Percentiles rank a stretch among this genome's conserved stretches.
phyloP scores from a whole-genome alignment of 352 stramenopile species.

The Phytopythium cucurbitacearum region DNA sequence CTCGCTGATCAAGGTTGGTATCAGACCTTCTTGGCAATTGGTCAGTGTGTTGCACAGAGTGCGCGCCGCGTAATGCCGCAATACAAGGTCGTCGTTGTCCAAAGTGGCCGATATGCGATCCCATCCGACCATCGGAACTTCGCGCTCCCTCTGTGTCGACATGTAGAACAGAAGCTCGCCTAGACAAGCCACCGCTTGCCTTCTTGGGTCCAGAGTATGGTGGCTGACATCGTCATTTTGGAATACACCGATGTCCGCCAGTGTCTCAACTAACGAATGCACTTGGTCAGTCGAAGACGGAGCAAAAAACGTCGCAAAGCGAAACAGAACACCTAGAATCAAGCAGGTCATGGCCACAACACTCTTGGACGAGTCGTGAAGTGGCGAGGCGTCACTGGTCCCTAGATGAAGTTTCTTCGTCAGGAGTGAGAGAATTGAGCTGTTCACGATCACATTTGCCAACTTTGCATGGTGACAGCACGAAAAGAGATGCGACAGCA shows the following conservation, averaged over 20 bases:
- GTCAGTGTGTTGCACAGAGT: constrained; percentile 66
- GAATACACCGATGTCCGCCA: constrained; percentile 12
- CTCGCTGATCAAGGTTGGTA: constrained; percentile 38
- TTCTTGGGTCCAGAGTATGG: constrained; percentile 11
- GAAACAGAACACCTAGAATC: constrained; percentile 63
- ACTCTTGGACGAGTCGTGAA: not conserved
- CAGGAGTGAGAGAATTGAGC: constrained; percentile 62
- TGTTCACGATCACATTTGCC: constrained; percentile 82
- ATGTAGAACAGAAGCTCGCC: constrained; percentile 78
- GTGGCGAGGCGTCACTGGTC: not conserved
- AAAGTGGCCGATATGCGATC: constrained; percentile 31
- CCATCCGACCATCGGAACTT: constrained; percentile 26
- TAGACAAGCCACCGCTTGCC: constrained; percentile 44
- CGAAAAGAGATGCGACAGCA: constrained; percentile 56
- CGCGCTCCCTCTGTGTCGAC: constrained; percentile 46
- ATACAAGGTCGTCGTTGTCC: constrained; percentile 29
- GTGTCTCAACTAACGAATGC: constrained; percentile 33
- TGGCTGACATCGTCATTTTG: not conserved
- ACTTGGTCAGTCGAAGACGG: constrained; percentile 54
- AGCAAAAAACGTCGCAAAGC: constrained; percentile 67
- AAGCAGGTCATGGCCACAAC: constrained; percentile 44
- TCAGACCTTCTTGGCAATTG: constrained; percentile 24
- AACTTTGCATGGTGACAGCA: constrained; percentile 50
- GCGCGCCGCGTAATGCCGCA: constrained; percentile 52
- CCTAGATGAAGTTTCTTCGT: constrained; percentile 46